These are phyloP conservation scores for Wilhelminamyces savonicus DNA, from an alignment of 805 yeast genomes.

Conservation along the genomic window DNA sequence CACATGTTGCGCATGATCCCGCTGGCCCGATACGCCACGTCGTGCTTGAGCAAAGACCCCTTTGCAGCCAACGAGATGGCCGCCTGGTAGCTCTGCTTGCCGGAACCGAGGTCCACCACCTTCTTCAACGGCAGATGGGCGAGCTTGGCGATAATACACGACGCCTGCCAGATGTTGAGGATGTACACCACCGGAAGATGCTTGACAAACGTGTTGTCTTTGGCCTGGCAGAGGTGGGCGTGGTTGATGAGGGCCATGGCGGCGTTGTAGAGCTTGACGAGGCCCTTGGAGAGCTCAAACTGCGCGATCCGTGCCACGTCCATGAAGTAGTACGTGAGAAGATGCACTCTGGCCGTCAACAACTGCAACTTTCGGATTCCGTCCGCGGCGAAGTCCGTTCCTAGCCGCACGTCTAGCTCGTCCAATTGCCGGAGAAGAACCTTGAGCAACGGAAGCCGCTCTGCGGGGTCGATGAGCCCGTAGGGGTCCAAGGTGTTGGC, in stretches of 20 bases:
- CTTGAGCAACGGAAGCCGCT: conserved; percentile 67
- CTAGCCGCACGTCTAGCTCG: conserved; percentile 59
- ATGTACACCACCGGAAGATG: conserved; percentile 82
- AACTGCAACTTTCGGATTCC: conserved; percentile 65
- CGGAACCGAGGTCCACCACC: conserved; percentile 63
- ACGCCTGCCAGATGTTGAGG: conserved; percentile 85
- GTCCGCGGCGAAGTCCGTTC: conserved; percentile 42
- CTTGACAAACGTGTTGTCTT: conserved; percentile 57
- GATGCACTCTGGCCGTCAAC: conserved; percentile 71
- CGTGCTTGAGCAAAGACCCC: conserved; percentile 86
- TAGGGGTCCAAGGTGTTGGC: conserved; percentile 61
- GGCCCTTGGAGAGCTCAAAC: conserved; percentile 65
- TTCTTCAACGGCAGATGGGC: conserved; percentile 68
- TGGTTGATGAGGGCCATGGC: conserved; percentile 67
- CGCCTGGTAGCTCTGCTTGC: conserved; percentile 59
- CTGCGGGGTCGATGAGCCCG: conserved; percentile 61
- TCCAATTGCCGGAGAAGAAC: conserved; percentile 68
- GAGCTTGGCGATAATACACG: conserved; percentile 74
- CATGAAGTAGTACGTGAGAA: conserved; percentile 74
- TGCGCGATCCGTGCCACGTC: conserved; percentile 47
- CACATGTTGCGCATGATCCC: conserved; percentile 94
- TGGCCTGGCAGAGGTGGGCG: conserved; percentile 52
- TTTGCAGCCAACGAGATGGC: conserved; percentile 66
- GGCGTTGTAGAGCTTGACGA: conserved; percentile 74
- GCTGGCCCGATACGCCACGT: conserved; percentile 85